These are phyloP conservation scores for Pisolithus microcarpus DNA, from an alignment of 768 basidiomycete species.

Conservation along the genomic window DNA sequence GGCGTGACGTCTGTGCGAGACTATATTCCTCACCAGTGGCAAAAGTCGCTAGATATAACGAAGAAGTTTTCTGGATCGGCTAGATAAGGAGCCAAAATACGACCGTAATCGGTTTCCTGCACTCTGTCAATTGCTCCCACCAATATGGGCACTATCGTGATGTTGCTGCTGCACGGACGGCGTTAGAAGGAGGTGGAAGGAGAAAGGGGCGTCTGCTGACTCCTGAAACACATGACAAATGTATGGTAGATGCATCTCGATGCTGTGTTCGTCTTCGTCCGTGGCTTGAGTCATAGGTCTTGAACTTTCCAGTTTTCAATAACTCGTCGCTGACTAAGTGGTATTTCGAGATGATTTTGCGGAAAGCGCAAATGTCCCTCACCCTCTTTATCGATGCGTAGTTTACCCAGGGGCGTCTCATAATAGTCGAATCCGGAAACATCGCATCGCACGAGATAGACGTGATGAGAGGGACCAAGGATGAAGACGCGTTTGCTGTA, in stretches of 20 bases:
- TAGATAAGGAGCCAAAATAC: constrained; percentile 74
- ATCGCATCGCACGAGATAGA: constrained; percentile 82
- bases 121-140: constrained; percentile 69
- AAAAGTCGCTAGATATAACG: constrained; percentile 94
- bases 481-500: constrained; percentile 86
- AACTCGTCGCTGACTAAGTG: constrained; percentile 60
- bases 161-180: constrained; percentile 47
- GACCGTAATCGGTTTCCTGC: constrained; percentile 58
- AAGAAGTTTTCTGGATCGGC: constrained; percentile 73
- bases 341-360: constrained; percentile 3
- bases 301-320: constrained; percentile 58
- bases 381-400: constrained; percentile 79
- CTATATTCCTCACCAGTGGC: constrained; percentile 71
- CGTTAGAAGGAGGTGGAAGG: constrained; percentile 1
- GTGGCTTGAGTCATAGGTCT: constrained; percentile 52
- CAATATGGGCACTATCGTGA: constrained; percentile 82
- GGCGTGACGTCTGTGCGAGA: neutral
- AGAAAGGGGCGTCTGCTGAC: constrained; percentile 33
- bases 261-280: constrained; percentile 93
- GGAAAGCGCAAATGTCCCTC: constrained; percentile 21
- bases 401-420: constrained; percentile 76
- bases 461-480: constrained; percentile 92
- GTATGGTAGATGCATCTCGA: constrained; percentile 97
- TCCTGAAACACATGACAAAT: constrained; percentile 78
- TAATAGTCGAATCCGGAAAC: constrained; percentile 73